Conservation (phyloP, 352 stramenopile species). For the Globisporangium yorkense region DNA sequence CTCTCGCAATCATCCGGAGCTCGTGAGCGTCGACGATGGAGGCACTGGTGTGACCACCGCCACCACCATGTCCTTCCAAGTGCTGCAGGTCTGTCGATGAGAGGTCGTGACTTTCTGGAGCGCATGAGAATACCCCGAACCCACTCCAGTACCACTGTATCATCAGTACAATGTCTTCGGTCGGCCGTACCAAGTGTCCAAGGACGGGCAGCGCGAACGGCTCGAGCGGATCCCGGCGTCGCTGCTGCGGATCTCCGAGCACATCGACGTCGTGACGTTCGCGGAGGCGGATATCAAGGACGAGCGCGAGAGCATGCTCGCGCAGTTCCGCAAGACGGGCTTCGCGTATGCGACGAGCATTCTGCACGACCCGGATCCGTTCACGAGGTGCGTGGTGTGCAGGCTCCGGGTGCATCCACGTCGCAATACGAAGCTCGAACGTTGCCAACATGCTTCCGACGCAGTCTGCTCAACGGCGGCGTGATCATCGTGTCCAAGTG, state of each 20-base stretch:
- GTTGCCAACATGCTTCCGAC: not conserved
- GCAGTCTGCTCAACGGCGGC: slow-evolving; percentile 66
- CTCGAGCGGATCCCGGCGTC: slow-evolving; percentile 54
- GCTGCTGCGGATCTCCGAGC: slow-evolving; percentile 28
- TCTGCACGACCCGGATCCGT: slow-evolving; percentile 71
- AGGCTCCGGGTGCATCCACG: not conserved
- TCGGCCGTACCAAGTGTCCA: slow-evolving; percentile 57
- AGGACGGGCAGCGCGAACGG: slow-evolving; percentile 63
- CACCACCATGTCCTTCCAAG: slow-evolving; percentile 41
- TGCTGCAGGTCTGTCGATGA: slow-evolving; percentile 35
- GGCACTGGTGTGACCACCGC: not conserved
- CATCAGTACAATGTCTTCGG: slow-evolving; percentile 83
- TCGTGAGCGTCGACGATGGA: not conserved
- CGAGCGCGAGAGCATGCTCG: slow-evolving; percentile 56
- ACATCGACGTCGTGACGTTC: slow-evolving; percentile 77
- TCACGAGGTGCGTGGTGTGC: slow-evolving; percentile 38
- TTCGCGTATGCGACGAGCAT: slow-evolving; percentile 66
- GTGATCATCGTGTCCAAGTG: slow-evolving; percentile 80
- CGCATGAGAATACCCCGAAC: too few species aligned
- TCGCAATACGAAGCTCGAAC: not conserved
- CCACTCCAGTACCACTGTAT: not conserved
- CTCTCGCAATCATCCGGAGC: not conserved
- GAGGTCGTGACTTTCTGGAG: too few species aligned
- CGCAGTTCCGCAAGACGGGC: slow-evolving; percentile 41
- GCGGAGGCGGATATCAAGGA: slow-evolving; percentile 50